Conservation (phyloP, 2,329 filamentous ascomycete species). For the Trichophaea hybrida region DNA sequence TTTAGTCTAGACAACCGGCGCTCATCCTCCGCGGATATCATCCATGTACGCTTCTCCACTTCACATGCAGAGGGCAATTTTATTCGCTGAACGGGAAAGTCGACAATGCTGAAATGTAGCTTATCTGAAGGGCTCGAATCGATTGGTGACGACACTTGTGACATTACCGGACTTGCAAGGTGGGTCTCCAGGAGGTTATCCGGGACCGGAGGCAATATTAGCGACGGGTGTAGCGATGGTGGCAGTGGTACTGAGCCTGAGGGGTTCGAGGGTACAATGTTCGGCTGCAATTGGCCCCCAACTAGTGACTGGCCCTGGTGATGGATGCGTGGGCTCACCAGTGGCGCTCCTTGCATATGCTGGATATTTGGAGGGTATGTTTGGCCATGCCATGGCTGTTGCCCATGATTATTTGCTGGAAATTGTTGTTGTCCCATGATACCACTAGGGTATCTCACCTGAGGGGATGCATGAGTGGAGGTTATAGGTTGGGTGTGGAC, state of each 20-base stretch:
- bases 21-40: not conserved
- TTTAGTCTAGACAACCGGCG: not conserved
- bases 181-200: not conserved
- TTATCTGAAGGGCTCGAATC: not conserved
- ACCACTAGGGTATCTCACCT: too few species aligned
- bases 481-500: not conserved
- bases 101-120: not conserved
- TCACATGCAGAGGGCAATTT: not conserved
- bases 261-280: too few species aligned
- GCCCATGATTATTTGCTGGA: too few species aligned
- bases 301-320: too few species aligned
- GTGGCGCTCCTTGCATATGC: not conserved
- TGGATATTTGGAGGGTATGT: not conserved
- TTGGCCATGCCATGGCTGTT: not conserved
- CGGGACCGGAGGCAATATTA: not conserved
- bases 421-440: too few species aligned
- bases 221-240: not conserved
- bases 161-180: slow-evolving; percentile 1
- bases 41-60: not conserved
- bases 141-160: not conserved
- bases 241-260: not conserved
- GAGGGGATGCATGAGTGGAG: not conserved
- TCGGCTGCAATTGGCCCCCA: too few species aligned
- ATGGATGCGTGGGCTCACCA: not conserved
- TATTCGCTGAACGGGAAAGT: not conserved